Base-by-base conservation (phyloP, 2,329 filamentous ascomycete species). In the Aspergillus brasiliensis region DNA sequence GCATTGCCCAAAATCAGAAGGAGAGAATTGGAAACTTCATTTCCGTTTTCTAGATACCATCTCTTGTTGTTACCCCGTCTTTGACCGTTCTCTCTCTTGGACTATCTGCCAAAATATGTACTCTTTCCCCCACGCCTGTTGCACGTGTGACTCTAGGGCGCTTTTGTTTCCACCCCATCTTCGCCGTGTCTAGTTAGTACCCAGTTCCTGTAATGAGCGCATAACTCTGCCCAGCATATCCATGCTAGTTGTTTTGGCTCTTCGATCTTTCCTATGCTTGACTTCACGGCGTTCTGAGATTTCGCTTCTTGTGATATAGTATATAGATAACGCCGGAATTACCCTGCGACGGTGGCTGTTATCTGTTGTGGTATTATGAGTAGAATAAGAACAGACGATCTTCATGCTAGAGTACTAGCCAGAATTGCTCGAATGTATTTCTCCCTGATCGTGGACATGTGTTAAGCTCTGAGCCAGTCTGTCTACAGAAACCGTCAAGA, bases 1-100 rank as follows among this genome's bases (percentile, higher is more conserved):
- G 95, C 81, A 99, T 99, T 85, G 95, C 95, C 58, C 95, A 99
- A 81, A 97, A 97, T 82, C 95, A 99, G 80, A 99, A 99, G 83
- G 95, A 99, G 79, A 88, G 95, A 75, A 98, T 99, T 76, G 91
- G 91, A 70, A 99, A 98, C 81, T 99, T 96, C 80, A 99, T 99
- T 77, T 97, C 92, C 79, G 95, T 98, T 63, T 97, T 99, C 80
- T 97, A 80, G 85, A 54, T 61, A 57, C 57, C 40, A 58, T 47
- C 10, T 59, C 37, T 47, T 55, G 48, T 49, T 47, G 61, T 61
- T 58, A 49, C 48, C 67, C 60, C 57, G 64, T 65, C 62, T 57
- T 58, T 58, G 31, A 60, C 58, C 60, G 62, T 34, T 34, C 51
- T 62, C 59, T 62, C 57, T 55, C 56, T 65, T 19, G 19, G 46